Evolutionary conservation across 164 flowering plant genomes (phyloP), one percentile per base, ranked within the genome.

Genomic region (Santalum album): DNA sequence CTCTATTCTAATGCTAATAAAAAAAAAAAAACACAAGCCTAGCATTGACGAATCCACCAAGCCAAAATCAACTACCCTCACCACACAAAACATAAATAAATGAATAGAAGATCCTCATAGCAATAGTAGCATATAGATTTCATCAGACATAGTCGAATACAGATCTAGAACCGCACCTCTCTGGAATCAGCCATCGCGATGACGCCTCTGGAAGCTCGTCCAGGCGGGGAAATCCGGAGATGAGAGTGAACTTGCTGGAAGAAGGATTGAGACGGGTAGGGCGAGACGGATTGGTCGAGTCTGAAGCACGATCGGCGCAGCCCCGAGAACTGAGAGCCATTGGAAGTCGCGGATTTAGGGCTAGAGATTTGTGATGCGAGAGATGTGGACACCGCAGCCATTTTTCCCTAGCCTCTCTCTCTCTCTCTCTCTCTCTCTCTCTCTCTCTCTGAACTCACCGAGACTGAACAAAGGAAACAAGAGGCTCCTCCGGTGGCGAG

Each of bases 141-240:
- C n/a, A n/a, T n/a, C n/a, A n/a, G n/a, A n/a, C n/a, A n/a, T n/a
- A n/a, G n/a, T n/a, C n/a, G n/a, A n/a, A n/a, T n/a, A n/a, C n/a
- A n/a, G n/a, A n/a, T n/a, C n/a, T n/a, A n/a, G n/a, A n/a, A n/a
- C n/a, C n/a, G 12, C 43, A 84, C 98, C 87, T 83, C 84, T 53
- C 92, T 90, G 14, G 95, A 59, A 59, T 86, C 92, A 34, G 92
- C 95, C 98, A 91, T 91, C 57, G 96, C 52, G 35, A 76, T 86
- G 38, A 72, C 81, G 22, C 77, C 66, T 66, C 69, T 60, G 51
- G 69, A 65, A 36, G 67, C 67, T 5, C 65, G 67, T 16, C 59
- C 57, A 49, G 74, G 51, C 22, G 79, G 56, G 40, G 87, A 69
- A 61, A 79, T 42, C 15, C 76, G 78, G 56, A 82, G 70, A 38